A percentile compares a stretch with the other conserved stretches of the same genome.
These are phyloP conservation scores for Suillus paluster DNA, from an alignment of 768 basidiomycete species.

Conservation along the genomic window DNA sequence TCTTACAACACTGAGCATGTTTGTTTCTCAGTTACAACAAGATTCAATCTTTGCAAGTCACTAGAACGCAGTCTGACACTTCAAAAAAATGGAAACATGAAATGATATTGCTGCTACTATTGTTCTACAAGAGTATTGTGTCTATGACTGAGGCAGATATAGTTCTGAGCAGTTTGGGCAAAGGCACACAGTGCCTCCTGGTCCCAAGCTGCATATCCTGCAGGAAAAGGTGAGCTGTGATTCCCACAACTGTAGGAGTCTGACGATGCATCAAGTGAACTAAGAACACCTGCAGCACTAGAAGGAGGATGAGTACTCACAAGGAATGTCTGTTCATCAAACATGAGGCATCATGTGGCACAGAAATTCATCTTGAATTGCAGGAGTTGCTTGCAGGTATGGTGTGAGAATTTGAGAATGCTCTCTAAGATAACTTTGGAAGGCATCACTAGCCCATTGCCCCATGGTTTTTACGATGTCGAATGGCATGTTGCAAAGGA, in stretches of 20 bases:
- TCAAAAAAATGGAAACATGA: too few relatives aligned
- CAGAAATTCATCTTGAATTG: slow-evolving; percentile 9
- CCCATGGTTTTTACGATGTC: slow-evolving; percentile 41
- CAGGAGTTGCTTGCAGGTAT: slow-evolving; percentile 30
- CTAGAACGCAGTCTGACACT: too few relatives aligned
- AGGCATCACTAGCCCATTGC: slow-evolving; percentile 41
- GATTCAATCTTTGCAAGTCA: too few relatives aligned
- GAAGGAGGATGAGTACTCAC: background rate
- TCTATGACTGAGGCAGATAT: too few relatives aligned
- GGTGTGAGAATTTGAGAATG: slow-evolving; percentile 34
- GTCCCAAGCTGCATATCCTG: background rate
- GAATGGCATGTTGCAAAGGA: slow-evolving; percentile 39
- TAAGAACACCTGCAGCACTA: background rate
- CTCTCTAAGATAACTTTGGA: slow-evolving; percentile 29
- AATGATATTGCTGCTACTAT: too few relatives aligned
- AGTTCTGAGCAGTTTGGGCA: background rate
- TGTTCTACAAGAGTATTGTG: too few relatives aligned
- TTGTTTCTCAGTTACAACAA: too few relatives aligned
- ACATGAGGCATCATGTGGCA: background rate
- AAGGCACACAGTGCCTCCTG: background rate
- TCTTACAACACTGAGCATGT: too few relatives aligned
- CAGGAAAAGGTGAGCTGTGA: background rate
- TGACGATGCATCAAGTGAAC: background rate
- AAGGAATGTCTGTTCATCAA: background rate
- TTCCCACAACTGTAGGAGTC: background rate